phyloP scores from a whole-genome alignment of 75 land plant genomes.

The Pinus taeda region DNA sequence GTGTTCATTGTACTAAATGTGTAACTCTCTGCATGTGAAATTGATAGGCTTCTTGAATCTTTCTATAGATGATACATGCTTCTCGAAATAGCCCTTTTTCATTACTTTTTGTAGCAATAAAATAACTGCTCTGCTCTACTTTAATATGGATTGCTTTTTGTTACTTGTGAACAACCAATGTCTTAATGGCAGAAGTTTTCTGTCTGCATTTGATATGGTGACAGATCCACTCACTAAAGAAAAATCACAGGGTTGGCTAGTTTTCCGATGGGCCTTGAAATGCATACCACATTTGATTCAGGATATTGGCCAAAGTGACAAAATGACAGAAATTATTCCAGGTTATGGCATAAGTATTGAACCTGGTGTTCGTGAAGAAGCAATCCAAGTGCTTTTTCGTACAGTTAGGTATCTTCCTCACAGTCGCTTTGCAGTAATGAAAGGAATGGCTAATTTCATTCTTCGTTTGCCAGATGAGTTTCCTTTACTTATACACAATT shows the following conservation, averaged over 20 bases:
- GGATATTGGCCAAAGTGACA: slow-evolving; percentile 90
- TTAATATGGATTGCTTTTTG: neutral
- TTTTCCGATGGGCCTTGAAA: slow-evolving; percentile 92
- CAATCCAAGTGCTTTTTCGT: slow-evolving; percentile 89
- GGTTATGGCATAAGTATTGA: slow-evolving; percentile 95
- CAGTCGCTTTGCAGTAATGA: slow-evolving; percentile 95
- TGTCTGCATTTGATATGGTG: neutral
- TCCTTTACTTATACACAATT: slow-evolving; percentile 89
- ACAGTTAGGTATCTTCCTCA: slow-evolving; percentile 89
- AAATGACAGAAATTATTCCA: slow-evolving; percentile 94
- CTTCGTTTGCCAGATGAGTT: slow-evolving; percentile 88
- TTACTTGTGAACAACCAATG: neutral
- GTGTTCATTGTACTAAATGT: neutral
- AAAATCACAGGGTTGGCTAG: slow-evolving; percentile 90
- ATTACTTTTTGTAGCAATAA: too few species aligned
- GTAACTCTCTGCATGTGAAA: neutral
- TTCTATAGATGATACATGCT: too few species aligned
- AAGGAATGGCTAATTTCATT: slow-evolving; percentile 96
- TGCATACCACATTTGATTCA: slow-evolving; percentile 97
- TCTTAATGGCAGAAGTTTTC: neutral
- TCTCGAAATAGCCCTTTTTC: too few species aligned
- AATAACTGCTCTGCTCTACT: neutral
- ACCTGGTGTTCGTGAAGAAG: slow-evolving; percentile 99
- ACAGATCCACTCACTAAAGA: slow-evolving; percentile 89
- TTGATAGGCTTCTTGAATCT: neutral